Base-by-base conservation (phyloP, 225 moss, liverwort and hornwort species). In the Physcomitrellopsis africana region DNA sequence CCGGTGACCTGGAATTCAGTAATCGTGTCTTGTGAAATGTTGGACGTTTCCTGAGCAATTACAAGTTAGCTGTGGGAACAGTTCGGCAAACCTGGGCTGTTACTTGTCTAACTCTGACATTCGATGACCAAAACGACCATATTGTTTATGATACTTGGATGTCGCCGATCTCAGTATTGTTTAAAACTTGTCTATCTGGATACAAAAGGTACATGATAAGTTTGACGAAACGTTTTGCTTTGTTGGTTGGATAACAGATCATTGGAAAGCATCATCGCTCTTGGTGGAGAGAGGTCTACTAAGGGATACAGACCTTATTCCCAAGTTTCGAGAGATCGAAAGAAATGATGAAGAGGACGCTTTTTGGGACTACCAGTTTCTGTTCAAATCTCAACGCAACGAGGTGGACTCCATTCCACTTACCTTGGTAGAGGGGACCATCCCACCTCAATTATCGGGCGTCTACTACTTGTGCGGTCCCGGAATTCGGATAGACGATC, bases 331-430 rank as follows among this genome's bases (percentile, higher is more conserved):
- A 44, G 55, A 75, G 45, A 45, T 45, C 42, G 5, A 63, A 23
- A 23, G 9, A 2, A 41, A 74, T 6, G 65, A 67, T 23, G 68
- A 26, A 18, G 68, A 76, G 11, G 68, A 69, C 20, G 83, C 78
- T 3, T 83, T 83, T 29, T 69, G 77, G 75, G 83, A 83, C 26
- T 83, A 83, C 75, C 83, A 83, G 75, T 83, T 83, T 22, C 71
- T 83, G 2, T 83, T 63, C 59, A 74, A 69, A 26, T 67, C 77
- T 3, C 83, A 83, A 55, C 62, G 83, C 54, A 63, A 69, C 22
- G 83, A 83, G 65, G 83, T 83, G 63, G 64, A 74, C 7, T 74
- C 74, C 15, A 66, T 83, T 16, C 70, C 69, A 26, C 79, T 83
- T 49, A 72, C 69, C 15, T 41, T 79, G 48, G 58, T 76, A 47